A percentile compares a stretch with the other conserved stretches of the same genome.
Conservation (phyloP, 495 filamentous ascomycete genomes). For the Immersiella caudata region DNA sequence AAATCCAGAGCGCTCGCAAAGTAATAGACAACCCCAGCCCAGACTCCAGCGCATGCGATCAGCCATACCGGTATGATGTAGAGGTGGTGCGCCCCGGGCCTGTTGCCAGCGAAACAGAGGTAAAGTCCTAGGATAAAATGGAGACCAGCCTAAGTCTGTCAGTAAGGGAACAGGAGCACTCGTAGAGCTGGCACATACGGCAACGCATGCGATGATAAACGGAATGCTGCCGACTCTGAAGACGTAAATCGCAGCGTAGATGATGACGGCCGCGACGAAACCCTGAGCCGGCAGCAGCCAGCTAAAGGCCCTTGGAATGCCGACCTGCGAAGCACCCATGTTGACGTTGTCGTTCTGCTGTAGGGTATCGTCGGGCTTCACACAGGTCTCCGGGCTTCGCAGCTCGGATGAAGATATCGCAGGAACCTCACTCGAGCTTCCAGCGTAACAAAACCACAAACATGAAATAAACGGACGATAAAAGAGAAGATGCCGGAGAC, state of each 20-base stretch:
- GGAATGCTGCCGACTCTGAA: slow-evolving; percentile 24
- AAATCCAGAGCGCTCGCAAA: slow-evolving; percentile 22
- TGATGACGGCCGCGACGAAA: slow-evolving; percentile 25
- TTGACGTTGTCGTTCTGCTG: neutral
- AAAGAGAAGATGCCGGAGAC: neutral
- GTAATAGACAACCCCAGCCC: slow-evolving; percentile 28
- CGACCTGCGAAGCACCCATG: slow-evolving; percentile 4
- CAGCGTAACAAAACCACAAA: neutral
- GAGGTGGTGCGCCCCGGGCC: slow-evolving; percentile 16
- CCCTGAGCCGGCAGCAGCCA: slow-evolving; percentile 32
- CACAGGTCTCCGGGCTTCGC: neutral
- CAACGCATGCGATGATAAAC: slow-evolving; percentile 31
- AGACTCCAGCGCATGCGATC: slow-evolving; percentile 25
- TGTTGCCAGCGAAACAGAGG: slow-evolving; percentile 21
- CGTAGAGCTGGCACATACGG: slow-evolving; percentile 21
- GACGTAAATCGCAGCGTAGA: slow-evolving; percentile 33
- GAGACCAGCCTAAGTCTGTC: slow-evolving; percentile 21
- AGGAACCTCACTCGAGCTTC: neutral
- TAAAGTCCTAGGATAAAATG: slow-evolving; percentile 31
- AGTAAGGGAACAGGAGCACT: neutral
- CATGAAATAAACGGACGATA: neutral
- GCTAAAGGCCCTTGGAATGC: slow-evolving; percentile 23
- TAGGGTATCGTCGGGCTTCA: neutral
- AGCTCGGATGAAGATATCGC: neutral
- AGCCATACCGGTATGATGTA: slow-evolving; percentile 19